Conservation (phyloP, 345 rosid genomes). For the Eutrema japonicum region DNA sequence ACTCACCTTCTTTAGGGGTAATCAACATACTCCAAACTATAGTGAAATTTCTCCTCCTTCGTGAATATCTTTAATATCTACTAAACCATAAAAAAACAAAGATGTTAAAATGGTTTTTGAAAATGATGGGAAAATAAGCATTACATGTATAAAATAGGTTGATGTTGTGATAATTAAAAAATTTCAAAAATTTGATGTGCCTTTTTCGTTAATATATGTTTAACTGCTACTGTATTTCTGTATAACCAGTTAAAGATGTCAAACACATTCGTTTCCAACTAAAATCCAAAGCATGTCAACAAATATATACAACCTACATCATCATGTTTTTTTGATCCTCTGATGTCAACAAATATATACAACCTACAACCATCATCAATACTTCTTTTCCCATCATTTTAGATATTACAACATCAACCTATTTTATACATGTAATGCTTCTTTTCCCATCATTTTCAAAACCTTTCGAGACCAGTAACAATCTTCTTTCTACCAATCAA, state of each 20-base stretch:
- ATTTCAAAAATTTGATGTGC: no score
- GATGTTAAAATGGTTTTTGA: neutral
- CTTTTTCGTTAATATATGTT: no score
- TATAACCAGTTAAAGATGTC: no score
- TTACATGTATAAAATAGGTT: no score
- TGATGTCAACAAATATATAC: no score
- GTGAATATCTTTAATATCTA: slow-evolving; percentile 6
- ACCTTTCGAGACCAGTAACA: slow-evolving; percentile 33
- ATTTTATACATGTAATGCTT: neutral
- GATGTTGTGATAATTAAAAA: no score
- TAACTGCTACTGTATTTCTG: no score
- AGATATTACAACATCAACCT: neutral
- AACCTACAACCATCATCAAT: no score
- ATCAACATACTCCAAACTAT: slow-evolving; percentile 16
- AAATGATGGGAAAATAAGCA: no score
- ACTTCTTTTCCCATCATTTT: no score
- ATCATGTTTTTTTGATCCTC: neutral
- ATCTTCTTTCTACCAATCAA: slow-evolving; percentile 18
- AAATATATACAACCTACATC: neutral
- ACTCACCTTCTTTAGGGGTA: neutral
- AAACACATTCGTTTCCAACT: neutral
- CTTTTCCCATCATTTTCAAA: neutral
- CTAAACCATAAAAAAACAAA: neutral
- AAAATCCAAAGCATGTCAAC: neutral
- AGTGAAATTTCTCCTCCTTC: neutral